phyloP scores from a whole-genome alignment of 2,329 filamentous ascomycete species.

The Sporothrix globosa region DNA sequence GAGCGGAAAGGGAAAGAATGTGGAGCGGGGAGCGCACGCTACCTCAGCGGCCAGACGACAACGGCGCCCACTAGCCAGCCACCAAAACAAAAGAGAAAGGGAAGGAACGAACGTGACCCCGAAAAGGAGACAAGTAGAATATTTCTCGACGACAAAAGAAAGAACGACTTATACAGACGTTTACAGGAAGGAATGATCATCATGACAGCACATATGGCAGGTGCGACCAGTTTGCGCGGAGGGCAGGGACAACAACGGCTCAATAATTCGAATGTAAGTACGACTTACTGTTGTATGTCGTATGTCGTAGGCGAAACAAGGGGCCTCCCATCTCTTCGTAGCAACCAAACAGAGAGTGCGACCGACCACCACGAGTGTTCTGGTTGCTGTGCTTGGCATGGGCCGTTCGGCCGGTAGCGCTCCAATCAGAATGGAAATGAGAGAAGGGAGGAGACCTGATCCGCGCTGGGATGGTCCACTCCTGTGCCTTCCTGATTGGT shows the following conservation, averaged over 20 bases:
- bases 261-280: neutral
- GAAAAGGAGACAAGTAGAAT: neutral
- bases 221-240: neutral
- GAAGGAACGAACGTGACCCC: conserved; percentile 21
- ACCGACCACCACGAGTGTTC: neutral
- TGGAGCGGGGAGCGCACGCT: conserved; percentile 19
- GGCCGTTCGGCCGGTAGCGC: conserved; percentile 12
- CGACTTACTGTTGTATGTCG: no score
- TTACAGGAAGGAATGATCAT: neutral
- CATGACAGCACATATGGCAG: neutral
- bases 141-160: neutral
- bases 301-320: conserved; percentile 3
- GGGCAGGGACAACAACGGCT: neutral
- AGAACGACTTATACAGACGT: neutral
- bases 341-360: conserved; percentile 18
- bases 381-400: conserved; percentile 15
- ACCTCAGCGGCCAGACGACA: neutral
- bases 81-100: conserved; percentile 12
- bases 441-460: neutral
- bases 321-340: neutral
- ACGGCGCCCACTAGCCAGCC: neutral
- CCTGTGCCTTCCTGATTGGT: neutral
- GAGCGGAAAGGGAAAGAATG: conserved; percentile 15
- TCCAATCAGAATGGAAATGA: conserved; percentile 17
- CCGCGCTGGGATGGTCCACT: neutral